A percentile compares a stretch with the other conserved stretches of the same genome.
These are phyloP conservation scores for Nemania sp. DNA, from an alignment of 2,329 filamentous ascomycete genomes.

Conservation along the genomic window DNA sequence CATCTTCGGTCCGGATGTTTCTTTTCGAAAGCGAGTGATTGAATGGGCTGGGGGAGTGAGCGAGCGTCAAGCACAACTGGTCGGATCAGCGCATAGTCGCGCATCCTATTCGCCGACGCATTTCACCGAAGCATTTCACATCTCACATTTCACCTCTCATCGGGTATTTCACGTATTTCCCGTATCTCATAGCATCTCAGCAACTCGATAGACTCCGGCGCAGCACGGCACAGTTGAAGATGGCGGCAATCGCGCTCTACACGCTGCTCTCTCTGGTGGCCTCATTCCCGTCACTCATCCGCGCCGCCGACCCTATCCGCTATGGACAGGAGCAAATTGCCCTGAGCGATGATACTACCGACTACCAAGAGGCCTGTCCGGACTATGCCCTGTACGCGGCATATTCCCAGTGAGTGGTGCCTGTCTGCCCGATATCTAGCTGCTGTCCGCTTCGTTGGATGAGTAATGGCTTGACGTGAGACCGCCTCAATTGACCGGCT, in stretches of 20 bases:
- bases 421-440: neutral
- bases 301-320: constrained; percentile 26
- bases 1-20: neutral
- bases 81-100: neutral
- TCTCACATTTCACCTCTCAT: neutral
- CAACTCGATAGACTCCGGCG: neutral
- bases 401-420: constrained; percentile 57
- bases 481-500: constrained; percentile 19
- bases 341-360: constrained; percentile 40
- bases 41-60: neutral
- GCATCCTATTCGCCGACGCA: constrained; percentile 1
- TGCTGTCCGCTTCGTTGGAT: no score
- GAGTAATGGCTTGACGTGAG: neutral
- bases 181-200: neutral
- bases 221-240: neutral
- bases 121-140: neutral
- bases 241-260: constrained; percentile 4
- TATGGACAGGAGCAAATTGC: constrained; percentile 42
- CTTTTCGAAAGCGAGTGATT: neutral
- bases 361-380: constrained; percentile 58
- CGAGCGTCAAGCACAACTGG: neutral
- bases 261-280: constrained; percentile 25
- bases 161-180: no score
- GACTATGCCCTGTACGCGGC: constrained; percentile 66
- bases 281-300: constrained; percentile 19